Evolutionary conservation across 768 basidiomycete genomes (phyloP), one percentile per base, ranked within the genome.

Genomic region (Mycena alexandri): DNA sequence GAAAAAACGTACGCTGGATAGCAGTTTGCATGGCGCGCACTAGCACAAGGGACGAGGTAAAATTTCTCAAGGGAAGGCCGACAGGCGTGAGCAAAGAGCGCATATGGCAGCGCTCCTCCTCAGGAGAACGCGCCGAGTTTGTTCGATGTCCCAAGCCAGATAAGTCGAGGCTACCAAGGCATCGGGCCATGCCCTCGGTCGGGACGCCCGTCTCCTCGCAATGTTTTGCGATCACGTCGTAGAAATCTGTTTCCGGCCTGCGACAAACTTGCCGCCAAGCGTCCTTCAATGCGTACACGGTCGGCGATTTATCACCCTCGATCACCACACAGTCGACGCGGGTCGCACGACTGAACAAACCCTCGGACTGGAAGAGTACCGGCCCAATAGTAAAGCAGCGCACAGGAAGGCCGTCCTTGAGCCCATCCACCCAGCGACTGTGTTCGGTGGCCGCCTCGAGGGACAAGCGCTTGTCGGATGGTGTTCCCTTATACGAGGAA

Each of bases 261-360:
- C 54, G 67, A 17, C 56, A 62, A 8, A 8, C 8, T 24, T 63
- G 43, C 21, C 47, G 43, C 67, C 67, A 68, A 3, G 34, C 51
- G 17, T 54, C 67, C 42, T 68, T 68, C 7, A 68, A 10, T 12
- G 63, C 68, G 42, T 63, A 69, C 8, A 61, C 48, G 12, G 38
- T 22, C 1, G 41, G 55, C 10, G 8, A 17, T 12, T 24, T 16
- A 16, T 59, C 48, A 24, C 36, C 64, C 29, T 46, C 22, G 13
- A 59, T 21, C 8, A 65, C n/a, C 16, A 65, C 64, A 0, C 59
- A 52, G 44, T 62, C 33, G 3, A 67, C 66, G 19, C 59, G 36
- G 19, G 66, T 67, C 43, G 59, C 66, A 12, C 66, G 60, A 22
- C 59, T 29, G 41, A 67, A 67, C 51, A 61, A 41, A 3, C 60